Percentiles rank a stretch among this genome's conserved stretches.
Evolutionary conservation across 192 early-diverging fungal species (phyloP).

Genomic region (Coemansia sp.): DNA sequence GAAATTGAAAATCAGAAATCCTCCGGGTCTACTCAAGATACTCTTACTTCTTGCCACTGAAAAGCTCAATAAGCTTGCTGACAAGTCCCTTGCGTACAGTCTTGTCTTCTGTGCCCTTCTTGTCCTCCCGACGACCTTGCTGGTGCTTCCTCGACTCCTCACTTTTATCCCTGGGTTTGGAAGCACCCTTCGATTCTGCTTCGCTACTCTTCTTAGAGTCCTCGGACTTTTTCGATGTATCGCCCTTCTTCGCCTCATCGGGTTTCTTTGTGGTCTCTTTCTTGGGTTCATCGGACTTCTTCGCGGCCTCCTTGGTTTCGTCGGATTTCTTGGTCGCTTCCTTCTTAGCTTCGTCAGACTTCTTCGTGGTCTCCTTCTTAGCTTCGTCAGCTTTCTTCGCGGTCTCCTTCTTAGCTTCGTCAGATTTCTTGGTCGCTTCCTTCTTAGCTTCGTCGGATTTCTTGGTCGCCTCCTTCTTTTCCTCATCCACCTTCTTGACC

Average conservation of each 20-base stretch:
- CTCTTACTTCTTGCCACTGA: constrained; percentile 43
- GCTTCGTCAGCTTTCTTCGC: too few species aligned
- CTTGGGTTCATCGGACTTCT: constrained; percentile 14
- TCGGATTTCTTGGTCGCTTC: constrained; percentile 1
- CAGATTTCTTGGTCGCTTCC: background rate
- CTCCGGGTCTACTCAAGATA: background rate
- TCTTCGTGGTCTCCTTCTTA: background rate
- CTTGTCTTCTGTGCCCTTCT: constrained; percentile 34
- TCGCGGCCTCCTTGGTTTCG: background rate
- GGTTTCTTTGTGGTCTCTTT: constrained; percentile 5
- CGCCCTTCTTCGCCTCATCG: constrained; percentile 12
- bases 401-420: constrained; percentile 2
- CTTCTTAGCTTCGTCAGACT: constrained; percentile 11
- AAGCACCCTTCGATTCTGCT: background rate
- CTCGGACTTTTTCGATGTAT: background rate
- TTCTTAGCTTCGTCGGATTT: background rate
- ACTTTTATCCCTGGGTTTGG: constrained; percentile 10
- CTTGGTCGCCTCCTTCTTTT: background rate
- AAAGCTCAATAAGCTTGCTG: constrained; percentile 50
- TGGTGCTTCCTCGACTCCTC: constrained; percentile 39
- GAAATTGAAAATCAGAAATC: background rate
- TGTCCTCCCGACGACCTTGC: constrained; percentile 38
- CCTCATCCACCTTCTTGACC: constrained; percentile 13
- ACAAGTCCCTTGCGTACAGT: constrained; percentile 47
- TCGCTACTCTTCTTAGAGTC: constrained; percentile 8